phyloP scores from a whole-genome alignment of 768 basidiomycete genomes.

The Gloeopeniophorella convolvens region DNA sequence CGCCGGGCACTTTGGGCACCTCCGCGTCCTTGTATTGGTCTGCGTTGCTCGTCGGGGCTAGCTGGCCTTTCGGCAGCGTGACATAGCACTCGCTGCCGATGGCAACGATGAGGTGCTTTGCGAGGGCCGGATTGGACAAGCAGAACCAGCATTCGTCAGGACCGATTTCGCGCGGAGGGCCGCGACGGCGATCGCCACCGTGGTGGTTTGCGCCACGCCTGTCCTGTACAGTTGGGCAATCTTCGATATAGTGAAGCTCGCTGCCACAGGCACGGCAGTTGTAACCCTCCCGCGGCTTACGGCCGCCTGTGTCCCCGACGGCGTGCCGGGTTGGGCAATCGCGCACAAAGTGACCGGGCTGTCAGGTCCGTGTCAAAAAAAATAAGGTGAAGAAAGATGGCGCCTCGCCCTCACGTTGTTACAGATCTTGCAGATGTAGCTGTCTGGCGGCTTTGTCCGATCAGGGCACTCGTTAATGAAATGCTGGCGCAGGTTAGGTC shows the following conservation, averaged over 20 bases:
- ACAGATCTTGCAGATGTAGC: constrained; percentile 85
- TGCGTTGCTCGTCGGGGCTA: constrained; percentile 70
- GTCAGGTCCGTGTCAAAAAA: constrained; percentile 8
- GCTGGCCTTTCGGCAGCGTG: constrained; percentile 94
- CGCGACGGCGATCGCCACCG: constrained; percentile 36
- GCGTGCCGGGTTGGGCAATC: constrained; percentile 82
- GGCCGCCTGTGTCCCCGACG: constrained; percentile 76
- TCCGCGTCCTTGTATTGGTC: constrained; percentile 34
- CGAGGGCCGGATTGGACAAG: constrained; percentile 85
- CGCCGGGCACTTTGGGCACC: constrained; percentile 67
- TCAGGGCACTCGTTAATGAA: constrained; percentile 73
- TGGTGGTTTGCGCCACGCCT: constrained; percentile 32
- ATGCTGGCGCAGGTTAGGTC: constrained; percentile 42
- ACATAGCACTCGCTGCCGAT: constrained; percentile 93
- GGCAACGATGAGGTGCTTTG: constrained; percentile 92
- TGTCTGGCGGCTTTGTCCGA: constrained; percentile 67
- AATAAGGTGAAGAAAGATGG: not conserved
- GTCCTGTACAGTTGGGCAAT: constrained; percentile 71
- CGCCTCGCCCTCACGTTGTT: constrained; percentile 43
- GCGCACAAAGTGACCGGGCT: constrained; percentile 81
- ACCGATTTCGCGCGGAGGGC: constrained; percentile 69
- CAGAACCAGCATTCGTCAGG: constrained; percentile 99
- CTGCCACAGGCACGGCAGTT: constrained; percentile 89
- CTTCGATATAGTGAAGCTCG: constrained; percentile 78
- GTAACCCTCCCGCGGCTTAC: constrained; percentile 79